Conservation (phyloP, 495 filamentous ascomycete genomes). For the Penicillium cinerascens region DNA sequence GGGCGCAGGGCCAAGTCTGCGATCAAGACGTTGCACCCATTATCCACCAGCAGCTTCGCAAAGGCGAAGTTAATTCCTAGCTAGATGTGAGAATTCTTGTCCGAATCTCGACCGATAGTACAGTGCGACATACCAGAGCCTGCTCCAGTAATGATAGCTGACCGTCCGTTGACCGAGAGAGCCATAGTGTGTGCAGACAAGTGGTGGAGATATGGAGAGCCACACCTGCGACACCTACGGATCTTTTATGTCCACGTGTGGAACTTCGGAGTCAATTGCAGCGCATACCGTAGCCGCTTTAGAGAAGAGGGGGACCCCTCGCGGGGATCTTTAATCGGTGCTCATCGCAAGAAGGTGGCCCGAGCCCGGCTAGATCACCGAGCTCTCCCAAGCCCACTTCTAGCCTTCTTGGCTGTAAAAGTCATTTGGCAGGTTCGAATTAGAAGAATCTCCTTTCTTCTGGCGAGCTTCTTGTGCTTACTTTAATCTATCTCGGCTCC, state of each 20-base stretch:
- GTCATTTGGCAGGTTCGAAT: conserved; percentile 3
- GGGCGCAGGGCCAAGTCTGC: conserved; percentile 63
- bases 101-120: not conserved
- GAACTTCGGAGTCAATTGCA: conserved; percentile 19
- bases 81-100: conserved; percentile 1
- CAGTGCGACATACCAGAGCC: conserved; percentile 54
- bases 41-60: conserved; percentile 53
- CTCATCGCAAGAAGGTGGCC: conserved; percentile 2
- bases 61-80: conserved; percentile 56
- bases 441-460: not conserved
- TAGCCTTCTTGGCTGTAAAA: not conserved
- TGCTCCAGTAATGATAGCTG: conserved; percentile 67
- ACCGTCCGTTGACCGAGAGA: conserved; percentile 54
- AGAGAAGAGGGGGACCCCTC: conserved; percentile 5
- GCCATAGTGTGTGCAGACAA: conserved; percentile 27
- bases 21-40: conserved; percentile 62
- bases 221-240: not conserved
- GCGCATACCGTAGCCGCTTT: conserved; percentile 18
- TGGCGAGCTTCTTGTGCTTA: not conserved
- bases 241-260: conserved; percentile 16
- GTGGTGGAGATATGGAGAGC: not conserved
- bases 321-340: conserved; percentile 15
- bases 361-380: conserved; percentile 16
- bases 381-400: not conserved
- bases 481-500: not conserved